Conservation (phyloP, 75 land plant genomes). For the Selaginella moellendorffii region DNA sequence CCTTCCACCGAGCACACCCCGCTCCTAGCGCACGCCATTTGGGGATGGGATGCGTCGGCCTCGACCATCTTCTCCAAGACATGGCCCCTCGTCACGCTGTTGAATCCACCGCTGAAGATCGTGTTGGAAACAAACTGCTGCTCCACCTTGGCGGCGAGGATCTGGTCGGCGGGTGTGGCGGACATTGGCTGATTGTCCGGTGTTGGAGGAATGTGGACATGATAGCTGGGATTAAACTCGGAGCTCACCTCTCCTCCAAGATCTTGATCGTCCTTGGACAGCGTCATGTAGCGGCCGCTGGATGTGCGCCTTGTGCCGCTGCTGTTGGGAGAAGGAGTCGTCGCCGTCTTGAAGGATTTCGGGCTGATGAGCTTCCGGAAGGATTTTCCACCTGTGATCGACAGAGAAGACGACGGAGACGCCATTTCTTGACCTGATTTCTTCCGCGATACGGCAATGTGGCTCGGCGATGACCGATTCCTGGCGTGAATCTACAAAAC, state of each 20-base stretch:
- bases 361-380: slow-evolving; percentile 4
- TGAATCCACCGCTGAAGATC: slow-evolving; percentile 77
- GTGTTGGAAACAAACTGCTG: slow-evolving; percentile 81
- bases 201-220: slow-evolving; percentile 75
- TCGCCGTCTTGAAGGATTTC: not conserved
- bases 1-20: slow-evolving; percentile 49
- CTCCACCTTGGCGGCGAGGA: slow-evolving; percentile 43
- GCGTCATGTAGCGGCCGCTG: slow-evolving; percentile 58
- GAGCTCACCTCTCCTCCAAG: slow-evolving; percentile 41
- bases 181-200: slow-evolving; percentile 76
- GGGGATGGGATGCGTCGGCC: slow-evolving; percentile 46
- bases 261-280: slow-evolving; percentile 58
- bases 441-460: too few relatives aligned
- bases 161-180: slow-evolving; percentile 11
- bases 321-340: not conserved
- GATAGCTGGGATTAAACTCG: slow-evolving; percentile 44
- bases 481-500: too few relatives aligned
- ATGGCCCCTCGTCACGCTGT: slow-evolving; percentile 65
- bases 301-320: slow-evolving; percentile 41
- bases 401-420: not conserved
- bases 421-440: not conserved
- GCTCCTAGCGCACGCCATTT: slow-evolving; percentile 48
- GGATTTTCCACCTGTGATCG: not conserved
- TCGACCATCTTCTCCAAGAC: slow-evolving; percentile 73
- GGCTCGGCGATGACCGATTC: too few relatives aligned